A percentile compares a stretch with the other conserved stretches of the same genome.
phyloP scores from a whole-genome alignment of 371 early-diverging fungal species.

The Actinomucor elegans region DNA sequence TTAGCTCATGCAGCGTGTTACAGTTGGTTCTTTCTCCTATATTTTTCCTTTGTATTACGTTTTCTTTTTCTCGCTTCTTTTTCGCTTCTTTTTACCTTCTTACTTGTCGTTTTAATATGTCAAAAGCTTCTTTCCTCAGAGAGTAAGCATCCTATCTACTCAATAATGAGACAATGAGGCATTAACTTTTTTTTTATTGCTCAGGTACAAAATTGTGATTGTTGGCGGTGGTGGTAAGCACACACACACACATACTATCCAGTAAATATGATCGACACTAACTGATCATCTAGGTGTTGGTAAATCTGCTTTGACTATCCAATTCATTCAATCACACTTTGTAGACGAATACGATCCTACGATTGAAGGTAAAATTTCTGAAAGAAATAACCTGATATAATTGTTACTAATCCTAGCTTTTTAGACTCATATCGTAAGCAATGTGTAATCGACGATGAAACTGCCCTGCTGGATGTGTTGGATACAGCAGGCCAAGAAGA shows the following conservation, averaged over 20 bases:
- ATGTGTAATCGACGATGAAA: constrained; percentile 81
- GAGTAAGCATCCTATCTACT: constrained; percentile 14
- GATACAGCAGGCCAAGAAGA: constrained; percentile 96
- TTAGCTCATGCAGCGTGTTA: constrained; percentile 20
- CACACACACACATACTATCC: no score
- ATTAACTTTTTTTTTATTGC: constrained; percentile 1
- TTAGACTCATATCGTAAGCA: constrained; percentile 91
- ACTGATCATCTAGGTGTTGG: constrained; percentile 56
- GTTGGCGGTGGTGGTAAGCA: constrained; percentile 69
- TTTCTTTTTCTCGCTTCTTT: constrained; percentile 5
- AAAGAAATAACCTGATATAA: constrained; percentile 10
- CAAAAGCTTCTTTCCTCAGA: constrained; percentile 32
- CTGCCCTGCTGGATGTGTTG: constrained; percentile 85
- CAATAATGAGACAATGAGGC: background rate
- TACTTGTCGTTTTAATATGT: constrained; percentile 1
- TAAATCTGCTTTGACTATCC: constrained; percentile 89
- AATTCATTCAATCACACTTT: constrained; percentile 89
- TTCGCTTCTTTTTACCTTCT: background rate
- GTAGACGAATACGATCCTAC: constrained; percentile 95
- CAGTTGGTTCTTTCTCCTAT: constrained; percentile 5
- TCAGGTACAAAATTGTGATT: constrained; percentile 23
- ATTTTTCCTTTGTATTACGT: background rate
- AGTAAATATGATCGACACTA: no score
- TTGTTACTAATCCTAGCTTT: background rate
- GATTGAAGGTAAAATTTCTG: constrained; percentile 88